Evolutionary conservation across 2,329 filamentous ascomycete species (phyloP), one percentile per base, ranked within the genome.

Genomic region (Nemania sp.): DNA sequence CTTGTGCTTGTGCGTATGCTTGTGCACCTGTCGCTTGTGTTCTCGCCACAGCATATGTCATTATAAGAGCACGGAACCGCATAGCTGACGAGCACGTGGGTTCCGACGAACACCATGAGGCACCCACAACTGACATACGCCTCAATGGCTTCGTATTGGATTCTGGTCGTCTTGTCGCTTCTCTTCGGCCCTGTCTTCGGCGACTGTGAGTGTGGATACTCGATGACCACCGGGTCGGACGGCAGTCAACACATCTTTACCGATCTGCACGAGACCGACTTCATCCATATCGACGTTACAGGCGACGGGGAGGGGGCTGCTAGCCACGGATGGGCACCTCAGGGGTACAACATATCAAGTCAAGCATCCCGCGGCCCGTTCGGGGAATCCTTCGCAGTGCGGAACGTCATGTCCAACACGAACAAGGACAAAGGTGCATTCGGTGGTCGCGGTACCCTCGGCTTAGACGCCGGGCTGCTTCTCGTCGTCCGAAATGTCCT

Each of bases 151-250:
- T 57, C 34, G 29, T 52, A 49, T 47, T 60, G 62, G 53, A 32
- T 60, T 46, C 39, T 60, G 3, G 54, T 50, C 37, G 45, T 64
- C 21, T 39, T 66, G 12, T 49, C 58, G 25, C 54, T 67, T 43
- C 62, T 71, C 48, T 47, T 67, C 43, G 59, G 56, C 17, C 57
- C 62, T 9, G 69, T 67, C 39, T 43, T 65, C 12, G 81, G 82
- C 5, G 79, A 81, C 63, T 93, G 90, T 76, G 84, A 90, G 68
- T 94, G 90, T 71, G 90, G 90, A 53, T 93, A 91, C 73, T 82
- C 82, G 2, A 74, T 87, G 46, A 78, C 77, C 62, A 74, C 79
- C 40, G 79, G 77, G n/a, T 70, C 75, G 47, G 74, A 76, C 29
- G 65, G 71, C 3, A 59, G 68, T 6, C 69, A 74, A 48, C 75